phyloP scores from a whole-genome alignment of 2,329 filamentous ascomycete genomes.

The Capronia coronata region DNA sequence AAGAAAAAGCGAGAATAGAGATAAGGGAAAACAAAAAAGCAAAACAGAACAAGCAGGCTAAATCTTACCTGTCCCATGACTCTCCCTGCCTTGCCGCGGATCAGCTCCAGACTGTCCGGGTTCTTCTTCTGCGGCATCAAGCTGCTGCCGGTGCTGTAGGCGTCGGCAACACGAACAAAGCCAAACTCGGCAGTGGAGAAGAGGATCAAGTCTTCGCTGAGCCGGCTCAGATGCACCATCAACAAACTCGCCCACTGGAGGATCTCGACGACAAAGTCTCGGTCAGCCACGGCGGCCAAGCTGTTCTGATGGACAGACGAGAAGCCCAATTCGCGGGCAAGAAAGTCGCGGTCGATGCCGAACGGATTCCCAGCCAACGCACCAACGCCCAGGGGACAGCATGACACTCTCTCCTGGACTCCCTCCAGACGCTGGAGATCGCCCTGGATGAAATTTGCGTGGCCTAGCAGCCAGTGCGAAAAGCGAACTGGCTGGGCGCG shows the following conservation, averaged over 20 bases:
- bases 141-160: conserved; percentile 69
- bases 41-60: conserved; percentile 48
- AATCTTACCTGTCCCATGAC: conserved; percentile 32
- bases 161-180: conserved; percentile 69
- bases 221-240: conserved; percentile 72
- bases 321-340: conserved; percentile 76
- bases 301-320: conserved; percentile 65
- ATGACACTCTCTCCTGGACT: conserved; percentile 67
- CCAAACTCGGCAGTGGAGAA: conserved; percentile 71
- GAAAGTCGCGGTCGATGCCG: conserved; percentile 68
- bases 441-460: conserved; percentile 62
- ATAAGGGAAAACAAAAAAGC: too few relatives aligned
- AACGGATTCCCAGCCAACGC: conserved; percentile 79
- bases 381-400: conserved; percentile 63
- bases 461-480: conserved; percentile 74
- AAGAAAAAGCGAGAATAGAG: too few relatives aligned
- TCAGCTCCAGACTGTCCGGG: conserved; percentile 64
- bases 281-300: conserved; percentile 67
- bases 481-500: conserved; percentile 71
- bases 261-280: conserved; percentile 76
- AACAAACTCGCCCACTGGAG: conserved; percentile 73
- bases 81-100: conserved; percentile 70
- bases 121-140: conserved; percentile 86
- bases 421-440: conserved; percentile 74
- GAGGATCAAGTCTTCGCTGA: conserved; percentile 80